These are phyloP conservation scores for Fusarium siculi DNA, from an alignment of 2,329 filamentous ascomycete genomes.

Conservation along the genomic window DNA sequence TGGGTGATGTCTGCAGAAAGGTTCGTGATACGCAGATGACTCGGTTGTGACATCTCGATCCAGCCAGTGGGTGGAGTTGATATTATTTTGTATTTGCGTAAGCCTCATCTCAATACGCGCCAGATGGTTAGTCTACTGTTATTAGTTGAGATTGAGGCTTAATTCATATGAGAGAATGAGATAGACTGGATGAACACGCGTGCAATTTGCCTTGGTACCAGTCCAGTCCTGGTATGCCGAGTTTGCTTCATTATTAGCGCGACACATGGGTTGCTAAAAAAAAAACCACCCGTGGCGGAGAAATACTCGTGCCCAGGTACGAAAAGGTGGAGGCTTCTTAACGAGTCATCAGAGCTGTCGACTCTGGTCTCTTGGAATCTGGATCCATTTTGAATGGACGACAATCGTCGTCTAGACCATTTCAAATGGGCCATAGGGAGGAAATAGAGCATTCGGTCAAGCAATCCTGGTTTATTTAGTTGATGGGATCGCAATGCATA, in stretches of 20 bases:
- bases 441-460: conserved; percentile 3
- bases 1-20: conserved; percentile 12
- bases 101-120: conserved; percentile 13
- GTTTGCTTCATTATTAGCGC: conserved; percentile 13
- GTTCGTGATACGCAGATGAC: conserved; percentile 7
- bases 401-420: conserved; percentile 17
- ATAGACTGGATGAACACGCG: conserved; percentile 26
- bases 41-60: conserved; percentile 28
- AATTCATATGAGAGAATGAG: background rate
- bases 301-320: conserved; percentile 11
- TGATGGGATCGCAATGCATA: background rate
- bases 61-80: conserved; percentile 1
- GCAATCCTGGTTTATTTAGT: conserved; percentile 15
- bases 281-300: conserved; percentile 30
- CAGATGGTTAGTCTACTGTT: background rate
- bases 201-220: conserved; percentile 26
- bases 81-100: background rate
- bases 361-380: conserved; percentile 3
- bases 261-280: conserved; percentile 38
- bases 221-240: background rate
- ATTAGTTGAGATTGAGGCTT: background rate
- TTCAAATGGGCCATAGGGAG: conserved; percentile 5
- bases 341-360: background rate
- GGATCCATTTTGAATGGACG: conserved; percentile 13
- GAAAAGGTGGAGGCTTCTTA: conserved; percentile 10